These are phyloP conservation scores for Metarhizium guizhouense DNA, from an alignment of 2,329 filamentous ascomycete genomes.

Conservation along the genomic window DNA sequence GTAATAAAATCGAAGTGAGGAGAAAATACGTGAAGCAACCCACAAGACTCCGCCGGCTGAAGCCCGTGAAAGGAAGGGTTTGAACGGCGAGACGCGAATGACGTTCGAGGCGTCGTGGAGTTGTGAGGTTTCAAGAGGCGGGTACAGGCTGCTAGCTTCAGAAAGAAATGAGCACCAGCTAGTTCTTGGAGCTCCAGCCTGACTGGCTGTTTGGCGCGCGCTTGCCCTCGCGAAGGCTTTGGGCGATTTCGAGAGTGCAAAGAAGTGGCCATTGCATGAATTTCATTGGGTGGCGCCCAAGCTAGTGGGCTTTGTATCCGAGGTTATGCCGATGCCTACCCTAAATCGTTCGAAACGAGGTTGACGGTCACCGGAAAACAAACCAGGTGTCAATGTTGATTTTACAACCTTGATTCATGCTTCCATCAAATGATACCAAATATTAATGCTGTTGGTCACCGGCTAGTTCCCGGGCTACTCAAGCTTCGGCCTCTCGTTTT, in stretches of 20 bases:
- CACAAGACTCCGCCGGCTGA: background rate
- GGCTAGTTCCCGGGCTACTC: too few species aligned
- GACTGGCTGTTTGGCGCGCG: constrained; percentile 1
- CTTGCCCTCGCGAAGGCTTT: background rate
- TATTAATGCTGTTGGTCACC: too few species aligned
- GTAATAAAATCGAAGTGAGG: background rate
- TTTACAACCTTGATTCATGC: too few species aligned
- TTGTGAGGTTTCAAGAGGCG: background rate
- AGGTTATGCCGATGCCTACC: background rate
- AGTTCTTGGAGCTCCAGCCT: background rate
- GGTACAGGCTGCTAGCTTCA: background rate
- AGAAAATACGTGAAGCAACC: background rate
- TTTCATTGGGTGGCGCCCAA: background rate
- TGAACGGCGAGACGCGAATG: background rate
- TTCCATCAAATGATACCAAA: too few species aligned
- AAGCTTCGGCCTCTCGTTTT: too few species aligned
- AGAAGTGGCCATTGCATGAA: too few species aligned
- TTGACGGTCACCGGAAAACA: background rate
- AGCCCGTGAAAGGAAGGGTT: background rate
- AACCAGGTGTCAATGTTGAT: too few species aligned
- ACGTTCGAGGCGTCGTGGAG: background rate
- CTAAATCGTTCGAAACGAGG: too few species aligned
- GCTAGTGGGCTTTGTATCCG: background rate
- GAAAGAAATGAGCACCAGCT: background rate
- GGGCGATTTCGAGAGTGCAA: too few species aligned